These are phyloP conservation scores for Macrophomina pseudophaseolina DNA, from an alignment of 2,329 filamentous ascomycete genomes.

Conservation along the genomic window DNA sequence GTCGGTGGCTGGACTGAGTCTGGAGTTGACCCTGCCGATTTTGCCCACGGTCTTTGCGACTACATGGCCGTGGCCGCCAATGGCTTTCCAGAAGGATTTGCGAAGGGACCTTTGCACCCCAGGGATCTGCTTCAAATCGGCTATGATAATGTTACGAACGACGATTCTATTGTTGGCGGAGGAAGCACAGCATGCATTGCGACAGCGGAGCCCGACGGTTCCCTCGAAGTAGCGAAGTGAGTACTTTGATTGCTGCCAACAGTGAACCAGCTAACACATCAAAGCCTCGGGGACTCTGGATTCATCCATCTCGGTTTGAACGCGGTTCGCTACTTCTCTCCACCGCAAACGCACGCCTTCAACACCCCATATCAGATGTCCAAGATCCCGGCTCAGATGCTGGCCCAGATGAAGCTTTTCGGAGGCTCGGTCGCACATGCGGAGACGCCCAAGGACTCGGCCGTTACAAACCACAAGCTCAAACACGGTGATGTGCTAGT, in stretches of 20 bases:
- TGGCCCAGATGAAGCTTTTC: slow-evolving; percentile 80
- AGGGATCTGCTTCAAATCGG: slow-evolving; percentile 78
- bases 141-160: slow-evolving; percentile 79
- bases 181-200: slow-evolving; percentile 94
- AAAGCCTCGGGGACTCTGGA: slow-evolving; percentile 83
- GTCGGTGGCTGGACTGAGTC: slow-evolving; percentile 95
- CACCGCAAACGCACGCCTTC: slow-evolving; percentile 93
- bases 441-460: slow-evolving; percentile 84
- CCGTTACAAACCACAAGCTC: slow-evolving; percentile 75
- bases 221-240: slow-evolving; percentile 82
- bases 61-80: slow-evolving; percentile 84
- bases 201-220: slow-evolving; percentile 73
- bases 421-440: slow-evolving; percentile 71
- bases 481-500: slow-evolving; percentile 93
- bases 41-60: slow-evolving; percentile 90
- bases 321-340: slow-evolving; percentile 80
- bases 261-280: slow-evolving; percentile 26
- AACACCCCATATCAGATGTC: slow-evolving; percentile 97
- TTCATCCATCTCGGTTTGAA: slow-evolving; percentile 87
- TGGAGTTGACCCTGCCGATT: slow-evolving; percentile 91
- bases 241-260: neutral
- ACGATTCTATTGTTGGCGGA: slow-evolving; percentile 75
- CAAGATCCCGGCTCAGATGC: slow-evolving; percentile 79
- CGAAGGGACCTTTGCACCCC: slow-evolving; percentile 59
- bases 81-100: slow-evolving; percentile 54